Base-by-base conservation (phyloP, 768 basidiomycete genomes). In the Crepidotus variabilis region DNA sequence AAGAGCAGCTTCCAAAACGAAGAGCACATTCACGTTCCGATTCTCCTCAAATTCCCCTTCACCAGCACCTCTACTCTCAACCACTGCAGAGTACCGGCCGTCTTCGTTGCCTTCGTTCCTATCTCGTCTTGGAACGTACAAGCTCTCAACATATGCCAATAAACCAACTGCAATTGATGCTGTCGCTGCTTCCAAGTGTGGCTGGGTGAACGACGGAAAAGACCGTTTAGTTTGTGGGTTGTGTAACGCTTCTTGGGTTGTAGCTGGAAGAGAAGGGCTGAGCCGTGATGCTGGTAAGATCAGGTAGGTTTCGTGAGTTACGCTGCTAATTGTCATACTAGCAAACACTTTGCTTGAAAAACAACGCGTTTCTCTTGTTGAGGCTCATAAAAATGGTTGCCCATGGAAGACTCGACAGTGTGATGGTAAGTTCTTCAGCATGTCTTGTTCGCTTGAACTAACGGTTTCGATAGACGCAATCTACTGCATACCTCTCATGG, bases 361-460 rank as follows among this genome's bases (percentile, higher is more conserved):
- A 62, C 92, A 93, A 66, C 80, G 80, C 13, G 58, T 64, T 2
- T 81, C 82, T 45, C 71, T 94, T 4, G 81, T 92, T 1, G 80
- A 82, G 3, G 78, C 79, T 64, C 92, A 94, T 67, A 92, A 92
- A 68, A 78, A 84, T 47, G 88, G 88, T 0, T 94, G 92, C 65
- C 91, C 92, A 2, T 94, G 92, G 92, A 89, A 82, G 67, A 75
- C 78, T 50, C 80, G 83, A 55, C 92, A 93, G 66, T 92, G 91
- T 61, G 88, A 92, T 68, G 72, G 91, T 93, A 63, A 59, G 83
- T 68, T 32, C 45, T 2, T 46, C 14, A 14, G 56, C 36, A 6
- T 51, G 13, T 60, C 24, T 24, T 13, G 45, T 32, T 11, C 8
- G 13, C 34, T 8, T 10, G 20, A 21, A 22, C 24, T 61, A 39